These are phyloP conservation scores for Alternaria sp. DNA, from an alignment of 2,329 filamentous ascomycete genomes.

Conservation along the genomic window DNA sequence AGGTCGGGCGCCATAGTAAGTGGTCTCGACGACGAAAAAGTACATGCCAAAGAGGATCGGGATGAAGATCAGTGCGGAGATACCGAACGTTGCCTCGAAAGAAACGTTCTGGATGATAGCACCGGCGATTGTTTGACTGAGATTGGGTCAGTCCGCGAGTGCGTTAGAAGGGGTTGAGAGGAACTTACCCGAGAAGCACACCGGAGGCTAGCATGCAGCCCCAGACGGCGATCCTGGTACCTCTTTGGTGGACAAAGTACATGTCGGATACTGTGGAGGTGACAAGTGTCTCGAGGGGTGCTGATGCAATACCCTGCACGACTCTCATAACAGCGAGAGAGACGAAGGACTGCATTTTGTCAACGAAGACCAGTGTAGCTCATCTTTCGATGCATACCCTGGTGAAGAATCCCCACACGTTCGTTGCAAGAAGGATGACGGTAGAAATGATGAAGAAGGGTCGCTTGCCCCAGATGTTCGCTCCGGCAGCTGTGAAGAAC, in stretches of 20 bases:
- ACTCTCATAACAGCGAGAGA: constrained; percentile 64
- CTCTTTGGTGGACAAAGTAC: constrained; percentile 86
- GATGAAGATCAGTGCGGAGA: constrained; percentile 53
- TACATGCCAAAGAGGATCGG: constrained; percentile 51
- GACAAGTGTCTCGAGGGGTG: constrained; percentile 87
- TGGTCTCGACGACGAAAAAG: constrained; percentile 56
- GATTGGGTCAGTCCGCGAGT: not conserved
- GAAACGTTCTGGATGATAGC: constrained; percentile 49
- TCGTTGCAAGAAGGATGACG: constrained; percentile 44
- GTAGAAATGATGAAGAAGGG: constrained; percentile 49
- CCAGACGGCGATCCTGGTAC: constrained; percentile 81
- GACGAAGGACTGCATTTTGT: constrained; percentile 37
- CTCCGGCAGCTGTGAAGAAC: constrained; percentile 52
- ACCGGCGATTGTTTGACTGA: constrained; percentile 54
- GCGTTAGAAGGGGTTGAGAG: constrained; percentile 30
- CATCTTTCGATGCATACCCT: constrained; percentile 15
- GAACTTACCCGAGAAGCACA: constrained; percentile 49
- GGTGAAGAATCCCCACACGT: constrained; percentile 51
- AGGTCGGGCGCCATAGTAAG: constrained; percentile 38
- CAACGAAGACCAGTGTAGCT: not conserved
- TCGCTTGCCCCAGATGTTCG: constrained; percentile 48
- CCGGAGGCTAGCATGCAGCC: constrained; percentile 44
- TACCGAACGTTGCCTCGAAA: constrained; percentile 53
- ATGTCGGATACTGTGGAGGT: constrained; percentile 90
- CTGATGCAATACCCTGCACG: constrained; percentile 83